A percentile compares a stretch with the other conserved stretches of the same genome.
Conservation (phyloP, 352 stramenopile genomes). For the Phytophthora pinifolia region DNA sequence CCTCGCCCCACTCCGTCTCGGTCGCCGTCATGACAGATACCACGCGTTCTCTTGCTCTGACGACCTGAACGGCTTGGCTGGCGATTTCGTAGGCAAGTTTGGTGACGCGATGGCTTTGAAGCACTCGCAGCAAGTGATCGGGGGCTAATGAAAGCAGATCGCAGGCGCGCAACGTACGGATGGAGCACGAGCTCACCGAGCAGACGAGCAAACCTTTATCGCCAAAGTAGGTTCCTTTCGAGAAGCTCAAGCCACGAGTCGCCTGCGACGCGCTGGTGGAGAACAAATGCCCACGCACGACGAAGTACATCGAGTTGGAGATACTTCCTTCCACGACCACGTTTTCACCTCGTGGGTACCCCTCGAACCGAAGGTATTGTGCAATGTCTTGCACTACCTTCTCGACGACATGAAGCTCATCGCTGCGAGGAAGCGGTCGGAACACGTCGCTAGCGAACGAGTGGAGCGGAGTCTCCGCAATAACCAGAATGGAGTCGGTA, state of each 20-base stretch:
- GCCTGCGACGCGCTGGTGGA: conserved; percentile 33
- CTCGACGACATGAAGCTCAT: conserved; percentile 25
- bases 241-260: conserved; percentile 27
- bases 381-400: conserved; percentile 43
- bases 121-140: conserved; percentile 40
- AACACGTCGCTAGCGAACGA: conserved; percentile 48
- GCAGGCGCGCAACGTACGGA: conserved; percentile 54
- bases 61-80: conserved; percentile 19
- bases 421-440: conserved; percentile 32
- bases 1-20: conserved; percentile 47
- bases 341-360: conserved; percentile 56
- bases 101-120: conserved; percentile 44
- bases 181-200: conserved; percentile 47
- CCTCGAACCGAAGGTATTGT: conserved; percentile 54
- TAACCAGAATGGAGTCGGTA: conserved; percentile 50
- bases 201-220: conserved; percentile 55
- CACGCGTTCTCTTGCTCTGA: conserved; percentile 19
- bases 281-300: conserved; percentile 51
- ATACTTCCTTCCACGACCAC: conserved; percentile 69
- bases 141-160: conserved; percentile 55
- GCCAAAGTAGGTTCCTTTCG: conserved; percentile 63
- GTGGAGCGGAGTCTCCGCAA: conserved; percentile 41
- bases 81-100: conserved; percentile 48
- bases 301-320: conserved; percentile 69
- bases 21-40: conserved; percentile 16